phyloP scores from a whole-genome alignment of 805 yeast genomes.

The Candida succiphila region DNA sequence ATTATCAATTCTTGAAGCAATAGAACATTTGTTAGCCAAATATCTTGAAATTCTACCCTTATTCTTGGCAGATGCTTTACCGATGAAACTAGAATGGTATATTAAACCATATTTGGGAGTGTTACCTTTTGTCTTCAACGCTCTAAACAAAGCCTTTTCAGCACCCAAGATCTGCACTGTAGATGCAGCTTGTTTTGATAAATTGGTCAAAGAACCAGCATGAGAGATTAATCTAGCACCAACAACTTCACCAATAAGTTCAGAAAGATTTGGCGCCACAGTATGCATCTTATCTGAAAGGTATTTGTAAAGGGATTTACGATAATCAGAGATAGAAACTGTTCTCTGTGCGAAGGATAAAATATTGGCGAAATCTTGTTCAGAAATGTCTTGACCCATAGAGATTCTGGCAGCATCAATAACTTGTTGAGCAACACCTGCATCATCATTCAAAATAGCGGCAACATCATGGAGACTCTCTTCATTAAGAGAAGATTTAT shows the following conservation, averaged over 20 bases:
- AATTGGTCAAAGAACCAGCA: slow-evolving; percentile 93
- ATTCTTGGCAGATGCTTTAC: slow-evolving; percentile 90
- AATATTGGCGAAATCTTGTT: slow-evolving; percentile 88
- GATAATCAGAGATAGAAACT: slow-evolving; percentile 83
- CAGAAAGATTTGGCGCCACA: slow-evolving; percentile 95
- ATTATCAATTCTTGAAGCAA: slow-evolving; percentile 97
- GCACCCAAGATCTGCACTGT: slow-evolving; percentile 98
- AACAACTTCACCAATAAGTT: slow-evolving; percentile 96
- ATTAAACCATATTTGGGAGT: slow-evolving; percentile 95
- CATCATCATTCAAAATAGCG: slow-evolving; percentile 82
- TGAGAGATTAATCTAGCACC: slow-evolving; percentile 98
- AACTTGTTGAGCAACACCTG: slow-evolving; percentile 83
- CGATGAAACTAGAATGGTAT: slow-evolving; percentile 90
- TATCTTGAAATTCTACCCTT: slow-evolving; percentile 99
- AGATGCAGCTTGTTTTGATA: slow-evolving; percentile 98
- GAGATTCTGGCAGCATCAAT: slow-evolving; percentile 94
- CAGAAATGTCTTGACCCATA: slow-evolving; percentile 98
- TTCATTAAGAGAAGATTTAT: slow-evolving; percentile 74
- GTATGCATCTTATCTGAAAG: slow-evolving; percentile 93
- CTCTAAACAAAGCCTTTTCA: slow-evolving; percentile 93
- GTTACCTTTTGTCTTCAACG: slow-evolving; percentile 92
- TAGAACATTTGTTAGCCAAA: slow-evolving; percentile 97
- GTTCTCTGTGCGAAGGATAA: slow-evolving; percentile 89
- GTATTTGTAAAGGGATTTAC: slow-evolving; percentile 74
- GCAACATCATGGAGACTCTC: slow-evolving; percentile 86